These are phyloP conservation scores for Phytophthora europaea DNA, from an alignment of 352 stramenopile species.

Conservation along the genomic window DNA sequence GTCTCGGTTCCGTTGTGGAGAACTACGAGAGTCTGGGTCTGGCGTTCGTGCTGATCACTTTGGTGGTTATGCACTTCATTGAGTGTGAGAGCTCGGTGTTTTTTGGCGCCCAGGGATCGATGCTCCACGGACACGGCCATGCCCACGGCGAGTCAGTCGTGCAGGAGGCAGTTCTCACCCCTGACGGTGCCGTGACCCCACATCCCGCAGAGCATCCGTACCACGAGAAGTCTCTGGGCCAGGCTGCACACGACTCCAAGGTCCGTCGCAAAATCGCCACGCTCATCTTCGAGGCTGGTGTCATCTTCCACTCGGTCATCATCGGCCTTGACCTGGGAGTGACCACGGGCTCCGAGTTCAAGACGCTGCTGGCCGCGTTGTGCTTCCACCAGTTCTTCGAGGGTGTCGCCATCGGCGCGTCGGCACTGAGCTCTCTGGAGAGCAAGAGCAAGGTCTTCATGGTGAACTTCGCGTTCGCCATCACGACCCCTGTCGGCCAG, in stretches of 20 bases:
- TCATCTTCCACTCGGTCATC: constrained; percentile 79
- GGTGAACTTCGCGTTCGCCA: constrained; percentile 59
- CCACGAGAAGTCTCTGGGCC: constrained; percentile 18
- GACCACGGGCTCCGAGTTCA: constrained; percentile 56
- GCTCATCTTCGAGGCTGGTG: constrained; percentile 62
- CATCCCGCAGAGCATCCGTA: constrained; percentile 28
- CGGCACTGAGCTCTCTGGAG: constrained; percentile 51
- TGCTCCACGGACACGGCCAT: constrained; percentile 48
- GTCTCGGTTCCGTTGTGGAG: constrained; percentile 58
- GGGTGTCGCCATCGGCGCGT: constrained; percentile 65
- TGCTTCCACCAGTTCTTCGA: constrained; percentile 88
- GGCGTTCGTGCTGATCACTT: constrained; percentile 64
- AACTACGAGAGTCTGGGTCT: constrained; percentile 65
- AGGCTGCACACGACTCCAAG: constrained; percentile 16
- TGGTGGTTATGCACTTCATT: constrained; percentile 76
- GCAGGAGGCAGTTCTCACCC: constrained; percentile 28
- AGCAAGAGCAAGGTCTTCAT: constrained; percentile 50
- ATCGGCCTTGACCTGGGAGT: constrained; percentile 74
- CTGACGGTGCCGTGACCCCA: constrained; percentile 21
- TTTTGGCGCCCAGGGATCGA: constrained; percentile 39
- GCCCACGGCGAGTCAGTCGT: constrained; percentile 25
- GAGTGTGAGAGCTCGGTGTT: constrained; percentile 74
- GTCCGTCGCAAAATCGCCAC: constrained; percentile 54
- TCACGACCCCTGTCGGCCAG: constrained; percentile 66
- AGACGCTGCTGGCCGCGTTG: constrained; percentile 68